Conservation (phyloP, 2,329 filamentous ascomycete species). For the Dryadomyces sulphureus region DNA sequence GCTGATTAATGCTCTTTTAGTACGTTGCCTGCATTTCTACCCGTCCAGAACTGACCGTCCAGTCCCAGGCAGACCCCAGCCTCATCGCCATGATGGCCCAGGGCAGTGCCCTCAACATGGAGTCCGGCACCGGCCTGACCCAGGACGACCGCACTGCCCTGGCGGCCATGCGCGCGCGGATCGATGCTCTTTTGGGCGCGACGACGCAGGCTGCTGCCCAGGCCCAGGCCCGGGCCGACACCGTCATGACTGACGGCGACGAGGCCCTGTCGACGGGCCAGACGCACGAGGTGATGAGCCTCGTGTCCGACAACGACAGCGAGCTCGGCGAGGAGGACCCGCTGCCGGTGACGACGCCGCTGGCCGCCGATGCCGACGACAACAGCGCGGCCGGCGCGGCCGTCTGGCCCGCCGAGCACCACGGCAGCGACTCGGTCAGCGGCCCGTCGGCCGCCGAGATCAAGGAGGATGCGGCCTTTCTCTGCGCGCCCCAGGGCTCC, state of each 20-base stretch:
- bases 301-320: constrained; percentile 12
- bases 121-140: constrained; percentile 21
- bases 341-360: constrained; percentile 8
- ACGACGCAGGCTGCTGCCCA: not conserved
- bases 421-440: constrained; percentile 4
- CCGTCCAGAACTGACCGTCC: not conserved
- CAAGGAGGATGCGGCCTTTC: not conserved
- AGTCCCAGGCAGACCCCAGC: constrained; percentile 29
- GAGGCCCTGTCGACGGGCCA: not conserved
- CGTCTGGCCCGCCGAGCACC: constrained; percentile 7
- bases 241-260: constrained; percentile 6
- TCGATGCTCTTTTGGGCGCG: constrained; percentile 15
- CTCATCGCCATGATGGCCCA: constrained; percentile 35
- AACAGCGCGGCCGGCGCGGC: not conserved
- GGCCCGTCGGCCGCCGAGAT: not conserved
- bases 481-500: not conserved
- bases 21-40: constrained; percentile 26
- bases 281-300: constrained; percentile 9
- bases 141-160: constrained; percentile 29
- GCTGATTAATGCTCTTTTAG: constrained; percentile 46
- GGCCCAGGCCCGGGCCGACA: constrained; percentile 1
- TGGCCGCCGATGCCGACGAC: constrained; percentile 4
- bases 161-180: constrained; percentile 27
- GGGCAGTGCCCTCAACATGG: constrained; percentile 27
- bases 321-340: constrained; percentile 9